Base-by-base conservation (phyloP, 106 monocot genomes). In the Amphibolis antarctica region DNA sequence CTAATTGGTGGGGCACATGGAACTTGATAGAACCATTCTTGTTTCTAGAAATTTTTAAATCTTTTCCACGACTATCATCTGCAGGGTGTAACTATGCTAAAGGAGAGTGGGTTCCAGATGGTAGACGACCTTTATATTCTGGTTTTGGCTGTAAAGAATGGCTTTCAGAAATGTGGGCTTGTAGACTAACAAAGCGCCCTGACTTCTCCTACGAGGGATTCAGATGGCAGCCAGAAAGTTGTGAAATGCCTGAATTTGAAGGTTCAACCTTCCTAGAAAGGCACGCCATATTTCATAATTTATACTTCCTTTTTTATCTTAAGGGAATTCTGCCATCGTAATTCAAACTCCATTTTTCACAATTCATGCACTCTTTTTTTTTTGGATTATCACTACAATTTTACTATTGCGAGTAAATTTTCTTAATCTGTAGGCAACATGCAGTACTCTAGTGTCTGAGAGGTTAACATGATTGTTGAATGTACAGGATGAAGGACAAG, bases 141-240 rank as follows among this genome's bases (percentile, higher is more conserved):
- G 74, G 74, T 4, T 74, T 67, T 53, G 66, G 25, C 9, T 74
- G 74, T 53, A 74, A 74, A 59, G 60, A 60, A 18, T 74, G 74
- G 74, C 53, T 74, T 23, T 74, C 74, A 43, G 51, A 48, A 4
- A 67, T 67, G 74, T 74, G 74, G 74, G 67, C 74, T 29, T 93
- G 93, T 72, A 82, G 88, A 73, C 64, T 78, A 62, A 85, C 74
- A 56, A 53, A 83, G 21, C 88, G 93, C 0, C 44, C 49, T n/a
- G 85, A 93, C 67, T 93, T 88, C 57, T 71, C 85, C 25, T 93
- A 70, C 60, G 93, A 93, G 69, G 77, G 69, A 15, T 88, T 76
- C 56, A 69, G 79, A 46, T 93, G 93, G 93, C 82, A 79, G 54
- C 88, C 88, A 53, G 46, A 83, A 51, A 42, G 29, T 43, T 93